phyloP scores from a whole-genome alignment of 148 eudicot species.

The Fagopyrum esculentum region DNA sequence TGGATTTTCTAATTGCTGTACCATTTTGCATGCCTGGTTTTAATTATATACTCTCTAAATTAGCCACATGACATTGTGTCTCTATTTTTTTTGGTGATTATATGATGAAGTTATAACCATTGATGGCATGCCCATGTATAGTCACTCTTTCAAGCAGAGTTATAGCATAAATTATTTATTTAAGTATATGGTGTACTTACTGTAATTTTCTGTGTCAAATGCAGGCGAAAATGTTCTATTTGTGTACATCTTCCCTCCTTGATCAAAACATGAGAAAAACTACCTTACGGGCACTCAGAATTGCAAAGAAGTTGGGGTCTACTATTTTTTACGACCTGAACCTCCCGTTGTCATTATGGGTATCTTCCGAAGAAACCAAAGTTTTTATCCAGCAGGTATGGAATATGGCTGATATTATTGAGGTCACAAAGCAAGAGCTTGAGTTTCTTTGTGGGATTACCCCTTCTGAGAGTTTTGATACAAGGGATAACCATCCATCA shows the following conservation, averaged over 20 bases:
- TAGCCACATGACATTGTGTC: no score
- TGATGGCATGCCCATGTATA: no score
- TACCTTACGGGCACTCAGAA: conserved; percentile 57
- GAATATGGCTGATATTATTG: conserved; percentile 74
- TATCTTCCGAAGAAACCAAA: conserved; percentile 65
- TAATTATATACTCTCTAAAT: no score
- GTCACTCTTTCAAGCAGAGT: not conserved
- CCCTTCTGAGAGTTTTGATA: conserved; percentile 68
- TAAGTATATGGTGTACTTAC: not conserved
- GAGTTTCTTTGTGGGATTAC: conserved; percentile 83
- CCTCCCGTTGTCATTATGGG: conserved; percentile 79
- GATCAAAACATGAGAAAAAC: conserved; percentile 72
- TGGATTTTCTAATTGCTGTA: not conserved
- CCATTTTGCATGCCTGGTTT: not conserved
- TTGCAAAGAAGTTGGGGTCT: conserved; percentile 70
- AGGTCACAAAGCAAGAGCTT: conserved; percentile 92
- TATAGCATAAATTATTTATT: not conserved
- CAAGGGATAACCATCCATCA: conserved; percentile 47
- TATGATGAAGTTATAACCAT: no score
- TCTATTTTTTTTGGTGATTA: no score
- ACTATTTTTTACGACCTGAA: conserved; percentile 67
- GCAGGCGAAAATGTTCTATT: conserved; percentile 95
- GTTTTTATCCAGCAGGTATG: conserved; percentile 40
- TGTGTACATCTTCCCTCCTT: conserved; percentile 71
- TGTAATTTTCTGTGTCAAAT: conserved; percentile 6